phyloP scores from a whole-genome alignment of 2,329 filamentous ascomycete genomes.

The Talaromyces sp. region DNA sequence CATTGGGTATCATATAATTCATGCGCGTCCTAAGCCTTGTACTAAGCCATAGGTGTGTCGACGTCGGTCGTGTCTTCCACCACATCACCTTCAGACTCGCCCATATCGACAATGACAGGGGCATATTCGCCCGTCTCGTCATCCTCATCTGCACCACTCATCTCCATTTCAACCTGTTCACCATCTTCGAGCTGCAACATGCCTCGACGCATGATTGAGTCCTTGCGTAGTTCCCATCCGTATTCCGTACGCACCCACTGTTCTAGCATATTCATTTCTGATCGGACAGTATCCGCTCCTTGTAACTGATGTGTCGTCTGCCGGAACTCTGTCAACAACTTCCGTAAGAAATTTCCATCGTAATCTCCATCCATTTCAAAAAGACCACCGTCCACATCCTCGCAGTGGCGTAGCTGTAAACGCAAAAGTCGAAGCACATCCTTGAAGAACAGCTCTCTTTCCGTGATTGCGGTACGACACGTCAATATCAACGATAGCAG shows the following conservation, averaged over 20 bases:
- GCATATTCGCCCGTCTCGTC: constrained; percentile 64
- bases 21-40: background rate
- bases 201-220: constrained; percentile 53
- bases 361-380: constrained; percentile 56
- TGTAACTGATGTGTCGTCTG: constrained; percentile 42
- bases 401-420: constrained; percentile 54
- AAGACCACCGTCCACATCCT: constrained; percentile 58
- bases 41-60: constrained; percentile 16
- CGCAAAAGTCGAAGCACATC: constrained; percentile 49
- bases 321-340: constrained; percentile 52
- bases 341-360: constrained; percentile 51
- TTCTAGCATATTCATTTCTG: constrained; percentile 54
- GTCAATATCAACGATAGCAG: constrained; percentile 56
- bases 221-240: constrained; percentile 55
- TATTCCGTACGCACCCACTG: constrained; percentile 52
- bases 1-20: background rate
- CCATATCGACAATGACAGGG: constrained; percentile 55
- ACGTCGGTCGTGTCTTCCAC: constrained; percentile 17
- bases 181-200: constrained; percentile 61
- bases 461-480: constrained; percentile 49
- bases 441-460: constrained; percentile 51
- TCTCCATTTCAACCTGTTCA: constrained; percentile 58
- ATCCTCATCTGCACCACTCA: constrained; percentile 54
- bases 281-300: background rate
- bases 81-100: constrained; percentile 18